Percentiles rank a stretch among this genome's conserved stretches.
These are phyloP conservation scores for Metarhizium sp. DNA, from an alignment of 2,329 filamentous ascomycete species.

Conservation along the genomic window DNA sequence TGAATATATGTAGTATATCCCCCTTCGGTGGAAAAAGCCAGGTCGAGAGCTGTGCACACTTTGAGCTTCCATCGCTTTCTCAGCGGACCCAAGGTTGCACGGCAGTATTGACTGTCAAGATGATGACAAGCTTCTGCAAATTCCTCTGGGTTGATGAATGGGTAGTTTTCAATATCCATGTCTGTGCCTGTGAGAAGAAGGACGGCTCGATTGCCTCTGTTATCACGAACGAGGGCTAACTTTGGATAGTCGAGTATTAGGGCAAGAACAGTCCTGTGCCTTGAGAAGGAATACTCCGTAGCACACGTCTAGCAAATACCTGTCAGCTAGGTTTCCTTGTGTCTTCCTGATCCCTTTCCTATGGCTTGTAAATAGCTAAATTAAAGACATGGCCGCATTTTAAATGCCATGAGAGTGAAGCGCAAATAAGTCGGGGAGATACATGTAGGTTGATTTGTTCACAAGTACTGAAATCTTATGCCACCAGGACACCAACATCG, in stretches of 20 bases:
- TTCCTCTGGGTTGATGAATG: conserved; percentile 50
- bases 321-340: no score
- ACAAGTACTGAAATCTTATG: no score
- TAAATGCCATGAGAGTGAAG: not conserved
- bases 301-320: no score
- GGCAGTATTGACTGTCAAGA: conserved; percentile 49
- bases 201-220: no score
- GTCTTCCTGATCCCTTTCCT: no score
- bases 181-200: not conserved
- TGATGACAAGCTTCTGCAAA: conserved; percentile 57
- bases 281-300: no score
- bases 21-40: conserved; percentile 29
- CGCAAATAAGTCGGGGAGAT: no score
- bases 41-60: conserved; percentile 40
- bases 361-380: no score
- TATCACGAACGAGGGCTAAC: no score
- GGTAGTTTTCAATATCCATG: conserved; percentile 45
- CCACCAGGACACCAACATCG: no score
- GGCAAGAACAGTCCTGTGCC: not conserved
- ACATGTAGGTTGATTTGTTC: no score
- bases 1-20: conserved; percentile 45
- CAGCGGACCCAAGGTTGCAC: conserved; percentile 45
- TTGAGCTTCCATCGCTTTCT: conserved; percentile 46
- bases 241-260: not conserved
- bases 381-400: not conserved